phyloP scores from a whole-genome alignment of 2,329 filamentous ascomycete genomes.

The Pseudogymnoascus destructans region DNA sequence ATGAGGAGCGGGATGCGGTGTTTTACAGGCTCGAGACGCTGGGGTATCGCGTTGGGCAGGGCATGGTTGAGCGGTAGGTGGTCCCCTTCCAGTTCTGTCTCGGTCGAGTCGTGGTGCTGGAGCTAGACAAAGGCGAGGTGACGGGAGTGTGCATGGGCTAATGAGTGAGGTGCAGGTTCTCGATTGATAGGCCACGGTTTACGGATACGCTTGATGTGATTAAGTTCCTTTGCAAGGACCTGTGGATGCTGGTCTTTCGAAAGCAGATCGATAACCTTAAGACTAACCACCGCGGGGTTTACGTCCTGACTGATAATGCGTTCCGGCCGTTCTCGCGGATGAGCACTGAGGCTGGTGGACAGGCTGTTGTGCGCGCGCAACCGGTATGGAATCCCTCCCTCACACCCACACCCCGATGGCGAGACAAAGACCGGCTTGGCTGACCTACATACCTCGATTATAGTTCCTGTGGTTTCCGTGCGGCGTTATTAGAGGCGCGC shows the following conservation, averaged over 20 bases:
- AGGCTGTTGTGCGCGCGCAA: conserved; percentile 62
- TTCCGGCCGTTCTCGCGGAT: conserved; percentile 84
- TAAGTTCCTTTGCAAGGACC: conserved; percentile 96
- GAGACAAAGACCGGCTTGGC: conserved; percentile 16
- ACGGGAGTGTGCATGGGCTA: neutral
- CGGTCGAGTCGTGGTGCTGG: neutral
- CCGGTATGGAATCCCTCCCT: conserved; percentile 44
- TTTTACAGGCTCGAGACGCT: conserved; percentile 72
- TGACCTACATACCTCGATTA: conserved; percentile 1
- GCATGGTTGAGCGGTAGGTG: conserved; percentile 72
- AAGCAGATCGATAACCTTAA: conserved; percentile 99
- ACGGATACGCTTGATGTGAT: conserved; percentile 89
- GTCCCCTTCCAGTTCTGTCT: neutral
- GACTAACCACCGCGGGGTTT: conserved; percentile 95
- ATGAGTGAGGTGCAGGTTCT: conserved; percentile 44
- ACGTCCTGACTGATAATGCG: conserved; percentile 84
- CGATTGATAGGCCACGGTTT: conserved; percentile 71
- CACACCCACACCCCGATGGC: neutral
- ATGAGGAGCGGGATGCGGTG: conserved; percentile 72
- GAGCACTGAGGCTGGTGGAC: conserved; percentile 66
- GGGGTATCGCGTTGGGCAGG: conserved; percentile 86
- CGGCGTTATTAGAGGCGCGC: conserved; percentile 79
- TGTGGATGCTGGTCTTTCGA: conserved; percentile 87
- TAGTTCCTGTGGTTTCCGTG: conserved; percentile 94
- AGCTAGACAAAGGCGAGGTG: conserved; percentile 15